Evolutionary conservation across 495 filamentous ascomycete species (phyloP), one percentile per base, ranked within the genome.

Genomic region (Aspergillus bertholletiae): DNA sequence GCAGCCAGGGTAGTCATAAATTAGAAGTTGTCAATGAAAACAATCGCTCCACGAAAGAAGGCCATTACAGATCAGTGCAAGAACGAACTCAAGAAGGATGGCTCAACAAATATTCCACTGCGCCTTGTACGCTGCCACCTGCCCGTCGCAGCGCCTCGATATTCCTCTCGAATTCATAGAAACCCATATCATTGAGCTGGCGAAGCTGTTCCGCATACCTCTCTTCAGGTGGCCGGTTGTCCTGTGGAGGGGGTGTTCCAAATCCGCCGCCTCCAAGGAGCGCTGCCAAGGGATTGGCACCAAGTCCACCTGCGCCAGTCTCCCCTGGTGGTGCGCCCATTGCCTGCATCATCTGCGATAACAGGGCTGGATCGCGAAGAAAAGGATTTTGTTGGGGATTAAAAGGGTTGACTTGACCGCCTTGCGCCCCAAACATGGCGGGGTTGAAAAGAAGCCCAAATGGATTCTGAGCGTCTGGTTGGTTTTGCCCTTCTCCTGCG

Each of bases 171-270:
- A 97, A 97, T 59, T 99, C 94, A 66, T 84, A 96, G 69, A 99
- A 97, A 5, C 95, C 95, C 95, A 99, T 99, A 50, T 97, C 94
- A 67, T 99, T 97, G 57, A 99, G 73, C 67, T 97, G 93, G 44
- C 90, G 79, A 45, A 99, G 74, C 66, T 99, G 95, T 13, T 88
- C 84, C 7, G 87, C 91, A 57, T 96, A 99, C 57, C 89, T 77
- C 65, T 97, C 95, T 77, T 97, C 95, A 0, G 93, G 94, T 17
- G 94, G 91, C 55, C 92, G 80, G 63, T 79, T 93, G 68, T 97
- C 95, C 5, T 75, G 63, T 11, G 65, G 63, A n/a, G 72, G 68
- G 26, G 73, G 70, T 5, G 70, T 71, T 35, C 67, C 67, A 40
- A 70, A 63, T 28, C 75, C 77, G 17, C 72, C 68, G 21, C 70